Evolutionary conservation across 139 green algal genomes (phyloP).

Genomic region (Closterium sp.): DNA sequence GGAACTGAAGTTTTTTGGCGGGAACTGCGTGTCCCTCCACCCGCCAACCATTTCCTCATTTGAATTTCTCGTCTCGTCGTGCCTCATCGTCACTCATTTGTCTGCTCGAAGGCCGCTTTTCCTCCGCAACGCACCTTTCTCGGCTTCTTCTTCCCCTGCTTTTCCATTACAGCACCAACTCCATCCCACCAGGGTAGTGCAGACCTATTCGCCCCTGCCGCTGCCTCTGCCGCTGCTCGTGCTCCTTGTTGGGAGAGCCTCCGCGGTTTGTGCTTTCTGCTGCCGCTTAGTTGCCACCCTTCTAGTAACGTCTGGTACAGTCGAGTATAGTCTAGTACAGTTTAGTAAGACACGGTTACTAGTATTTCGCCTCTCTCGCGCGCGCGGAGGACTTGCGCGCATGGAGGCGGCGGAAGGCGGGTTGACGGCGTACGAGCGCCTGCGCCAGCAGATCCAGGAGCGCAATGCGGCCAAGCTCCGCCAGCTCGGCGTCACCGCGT

Average conservation of each 20-base stretch:
- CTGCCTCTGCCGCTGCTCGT: no score
- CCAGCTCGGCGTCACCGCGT: not conserved
- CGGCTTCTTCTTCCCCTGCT: no score
- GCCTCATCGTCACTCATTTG: not conserved
- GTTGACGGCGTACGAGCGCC: not conserved
- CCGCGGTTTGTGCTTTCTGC: no score
- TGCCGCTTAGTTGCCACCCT: not conserved
- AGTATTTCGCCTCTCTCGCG: not conserved
- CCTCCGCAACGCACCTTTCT: no score
- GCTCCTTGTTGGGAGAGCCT: no score
- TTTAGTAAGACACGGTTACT: not conserved
- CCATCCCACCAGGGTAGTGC: no score
- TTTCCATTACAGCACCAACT: no score
- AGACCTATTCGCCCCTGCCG: no score
- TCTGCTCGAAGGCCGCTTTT: not conserved
- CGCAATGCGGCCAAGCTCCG: not conserved
- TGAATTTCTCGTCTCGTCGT: not conserved
- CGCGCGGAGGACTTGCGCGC: no score
- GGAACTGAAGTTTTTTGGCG: not conserved
- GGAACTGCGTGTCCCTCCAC: not conserved
- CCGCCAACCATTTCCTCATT: not conserved
- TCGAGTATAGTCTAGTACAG: not conserved
- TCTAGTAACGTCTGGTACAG: not conserved
- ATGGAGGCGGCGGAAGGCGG: not conserved
- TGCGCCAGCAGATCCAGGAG: not conserved